Base-by-base conservation (phyloP, 495 filamentous ascomycete genomes). In the Xylaria cubensis region DNA sequence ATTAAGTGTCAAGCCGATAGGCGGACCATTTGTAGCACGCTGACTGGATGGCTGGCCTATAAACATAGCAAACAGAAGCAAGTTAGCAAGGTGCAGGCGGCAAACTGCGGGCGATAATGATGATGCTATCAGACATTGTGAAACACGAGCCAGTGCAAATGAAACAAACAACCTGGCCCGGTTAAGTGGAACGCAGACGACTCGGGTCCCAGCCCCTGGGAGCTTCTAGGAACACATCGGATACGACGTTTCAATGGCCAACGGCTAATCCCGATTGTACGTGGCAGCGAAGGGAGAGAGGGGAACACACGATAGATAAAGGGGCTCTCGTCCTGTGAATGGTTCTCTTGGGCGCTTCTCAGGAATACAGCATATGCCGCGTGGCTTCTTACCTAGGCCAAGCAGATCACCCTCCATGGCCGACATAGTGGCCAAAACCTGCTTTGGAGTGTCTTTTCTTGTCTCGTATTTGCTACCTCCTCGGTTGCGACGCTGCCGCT, bases 1-100 rank as follows among this genome's bases (percentile, higher is more conserved):
- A 77, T 90, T 92, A 79, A 90, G 82, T 17, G 86, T 78, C 77
- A 87, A 80, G 59, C 85, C 86, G 46, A 88, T 80, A 64, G 88
- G 84, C 74, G 76, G 80, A 72, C 75, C 81, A 75, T 81, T 82
- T 39, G 68, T 58, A 24, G 46, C 61, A 62, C 44, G 12, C 53
- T 65, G 69, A 34, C 41, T 7, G 19, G 63, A 51, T 82, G 65
- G 69, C 36, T 77, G 80, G 75, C 75, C 74, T 76, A 78, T 71
- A 44, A 74, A 32, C 44, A 64, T 72, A 71, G 71, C 67, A 78
- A 79, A 74, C 68, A 72, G 74, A 71, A 74, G 64, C 48, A 76
- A 29, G 81, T 83, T 79, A 83, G 83, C 74, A 71, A 73, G 75
- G 76, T 72, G 72, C 75, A 70, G 53, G 73, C 81, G 82, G 80